A percentile compares a stretch with the other conserved stretches of the same genome.
Conservation (phyloP, 2,329 filamentous ascomycete species). For the Hymenoscyphus repandus region DNA sequence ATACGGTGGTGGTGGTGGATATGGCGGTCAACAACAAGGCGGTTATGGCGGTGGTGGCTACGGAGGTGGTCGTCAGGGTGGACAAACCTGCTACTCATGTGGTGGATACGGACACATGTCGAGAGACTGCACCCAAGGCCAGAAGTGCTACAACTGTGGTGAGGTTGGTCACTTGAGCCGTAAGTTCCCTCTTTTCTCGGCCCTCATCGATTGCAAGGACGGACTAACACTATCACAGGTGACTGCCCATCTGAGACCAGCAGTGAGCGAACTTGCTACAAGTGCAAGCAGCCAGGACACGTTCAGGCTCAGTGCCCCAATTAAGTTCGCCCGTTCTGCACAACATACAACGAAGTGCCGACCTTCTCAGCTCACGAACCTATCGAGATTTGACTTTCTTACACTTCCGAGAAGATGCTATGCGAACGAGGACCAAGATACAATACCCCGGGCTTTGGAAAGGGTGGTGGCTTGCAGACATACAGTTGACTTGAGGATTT, state of each 20-base stretch:
- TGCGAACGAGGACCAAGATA: slow-evolving; percentile 24
- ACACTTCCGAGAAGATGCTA: slow-evolving; percentile 24
- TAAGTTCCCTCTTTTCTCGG: neutral
- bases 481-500: slow-evolving; percentile 29
- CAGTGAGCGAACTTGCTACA: slow-evolving; percentile 97
- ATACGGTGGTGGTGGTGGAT: slow-evolving; percentile 39
- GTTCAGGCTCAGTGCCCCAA: slow-evolving; percentile 92
- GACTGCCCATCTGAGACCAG: slow-evolving; percentile 93
- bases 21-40: slow-evolving; percentile 28
- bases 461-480: slow-evolving; percentile 28
- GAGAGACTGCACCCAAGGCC: slow-evolving; percentile 93
- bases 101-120: slow-evolving; percentile 97
- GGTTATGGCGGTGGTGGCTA: slow-evolving; percentile 39
- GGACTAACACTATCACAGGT: slow-evolving; percentile 38
- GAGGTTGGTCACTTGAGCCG: slow-evolving; percentile 70
- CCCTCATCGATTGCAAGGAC: neutral
- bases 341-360: slow-evolving; percentile 21
- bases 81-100: slow-evolving; percentile 97
- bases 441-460: slow-evolving; percentile 29
- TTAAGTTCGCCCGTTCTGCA: slow-evolving; percentile 39
- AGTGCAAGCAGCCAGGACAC: slow-evolving; percentile 63
- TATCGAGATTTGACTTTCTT: slow-evolving; percentile 18
- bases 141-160: slow-evolving; percentile 99
- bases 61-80: slow-evolving; percentile 45
- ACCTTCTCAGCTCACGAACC: slow-evolving; percentile 4